Evolutionary conservation across 2,329 filamentous ascomycete genomes (phyloP), one percentile per base, ranked within the genome.

Genomic region (Diplodia scrobiculata): DNA sequence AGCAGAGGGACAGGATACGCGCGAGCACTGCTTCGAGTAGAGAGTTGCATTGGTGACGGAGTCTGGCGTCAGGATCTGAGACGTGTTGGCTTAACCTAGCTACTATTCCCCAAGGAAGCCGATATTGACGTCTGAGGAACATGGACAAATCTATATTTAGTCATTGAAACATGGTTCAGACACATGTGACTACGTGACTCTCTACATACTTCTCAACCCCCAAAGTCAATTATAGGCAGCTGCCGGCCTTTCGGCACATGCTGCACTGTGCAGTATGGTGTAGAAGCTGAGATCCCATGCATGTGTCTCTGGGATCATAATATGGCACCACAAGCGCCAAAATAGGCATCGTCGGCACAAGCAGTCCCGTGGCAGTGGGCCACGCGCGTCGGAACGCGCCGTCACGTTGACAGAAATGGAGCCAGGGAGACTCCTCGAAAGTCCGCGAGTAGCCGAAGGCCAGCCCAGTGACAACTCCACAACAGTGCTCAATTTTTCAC

Each of bases 351-450:
- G 6, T 48, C 38, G 5, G 38, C 41, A 27, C 21, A 6, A 21
- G n/a, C 17, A n/a, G 19, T 14, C 48, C 27, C 17, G n/a, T 29
- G 17, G 9, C 25, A 11, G 27, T 62, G 58, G 58, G 6, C 58
- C 58, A 36, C 5, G 14, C 58, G 45, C 29, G 45, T 36, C 58
- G 45, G n/a, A 50, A 50, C 58, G 45, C 58, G 58, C 29, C 45
- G 29, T 62, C 58, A 62, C 45, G 58, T 62, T 62, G 58, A 19
- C 58, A 19, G 14, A n/a, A 32, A 50, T 62, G 41, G 45, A 34
- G 58, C 41, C 41, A 62, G 29, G 29, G 45, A 27, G 27, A 48
- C 14, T 50, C 48, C 41, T 62, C 27, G 29, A 62, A 62, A n/a
- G n/a, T 36, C 58, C 58, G 58, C 58, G 58, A 36, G n/a, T 50